These are phyloP conservation scores for Paxillus involutus DNA, from an alignment of 768 basidiomycete genomes.

Conservation along the genomic window DNA sequence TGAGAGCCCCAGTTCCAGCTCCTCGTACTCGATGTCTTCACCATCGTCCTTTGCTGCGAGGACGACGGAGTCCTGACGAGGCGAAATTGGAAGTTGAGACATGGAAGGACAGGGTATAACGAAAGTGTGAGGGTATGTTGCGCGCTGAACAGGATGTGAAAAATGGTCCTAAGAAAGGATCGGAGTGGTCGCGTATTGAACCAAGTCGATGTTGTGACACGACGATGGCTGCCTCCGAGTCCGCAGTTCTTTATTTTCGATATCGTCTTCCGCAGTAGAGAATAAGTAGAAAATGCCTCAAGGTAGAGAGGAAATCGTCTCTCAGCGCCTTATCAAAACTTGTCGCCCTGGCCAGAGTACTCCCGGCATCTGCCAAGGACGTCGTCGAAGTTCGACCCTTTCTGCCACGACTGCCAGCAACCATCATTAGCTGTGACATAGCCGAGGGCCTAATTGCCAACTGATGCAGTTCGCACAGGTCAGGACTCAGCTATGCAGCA, in stretches of 20 bases:
- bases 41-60: constrained; percentile 33
- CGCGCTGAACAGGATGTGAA: not conserved
- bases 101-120: constrained; percentile 27
- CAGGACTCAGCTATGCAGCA: too few species aligned
- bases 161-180: not conserved
- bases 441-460: too few species aligned
- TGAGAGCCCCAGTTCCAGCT: constrained; percentile 42
- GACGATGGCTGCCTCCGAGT: not conserved
- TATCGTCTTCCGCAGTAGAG: constrained; percentile 18
- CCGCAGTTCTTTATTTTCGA: not conserved
- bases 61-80: constrained; percentile 19
- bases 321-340: too few species aligned
- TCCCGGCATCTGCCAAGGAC: too few species aligned
- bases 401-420: too few species aligned
- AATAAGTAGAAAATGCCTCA: not conserved
- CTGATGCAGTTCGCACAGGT: too few species aligned
- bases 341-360: too few species aligned
- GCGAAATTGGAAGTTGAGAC: constrained; percentile 17
- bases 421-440: too few species aligned
- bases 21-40: constrained; percentile 44
- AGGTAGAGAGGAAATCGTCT: not conserved
- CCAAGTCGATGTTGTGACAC: too few species aligned
- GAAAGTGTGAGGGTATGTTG: constrained; percentile 7
- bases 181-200: too few species aligned
- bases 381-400: too few species aligned